Percentiles rank a stretch among this genome's conserved stretches.
Conservation (phyloP, 495 filamentous ascomycete species). For the Penicillium egyptiacum region DNA sequence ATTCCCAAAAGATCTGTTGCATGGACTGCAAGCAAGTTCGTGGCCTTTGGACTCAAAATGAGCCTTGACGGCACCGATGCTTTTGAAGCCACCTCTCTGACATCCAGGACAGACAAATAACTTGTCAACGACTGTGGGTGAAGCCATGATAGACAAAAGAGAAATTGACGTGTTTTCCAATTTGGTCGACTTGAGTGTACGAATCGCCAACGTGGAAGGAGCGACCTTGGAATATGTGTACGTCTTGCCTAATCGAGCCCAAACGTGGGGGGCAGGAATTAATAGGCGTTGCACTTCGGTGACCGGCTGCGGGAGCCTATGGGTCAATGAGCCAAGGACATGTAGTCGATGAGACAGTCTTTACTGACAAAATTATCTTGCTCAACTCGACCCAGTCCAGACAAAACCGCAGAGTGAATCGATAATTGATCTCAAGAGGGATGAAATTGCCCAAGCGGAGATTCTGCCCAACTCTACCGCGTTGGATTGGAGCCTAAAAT, state of each 20-base stretch:
- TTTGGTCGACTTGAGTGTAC: background rate
- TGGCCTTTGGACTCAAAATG: conserved; percentile 13
- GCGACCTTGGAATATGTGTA: background rate
- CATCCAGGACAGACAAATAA: conserved; percentile 12
- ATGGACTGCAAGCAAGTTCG: conserved; percentile 4
- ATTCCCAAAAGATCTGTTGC: conserved; percentile 1
- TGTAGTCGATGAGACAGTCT: background rate
- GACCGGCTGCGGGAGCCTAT: background rate
- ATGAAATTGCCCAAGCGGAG: background rate
- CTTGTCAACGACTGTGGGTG: background rate
- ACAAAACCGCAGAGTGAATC: background rate
- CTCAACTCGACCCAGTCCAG: background rate
- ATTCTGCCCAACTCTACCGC: background rate
- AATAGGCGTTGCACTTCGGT: background rate
- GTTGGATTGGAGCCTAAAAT: background rate
- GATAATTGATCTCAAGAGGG: conserved; percentile 1
- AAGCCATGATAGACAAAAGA: conserved; percentile 1
- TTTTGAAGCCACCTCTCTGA: conserved; percentile 9
- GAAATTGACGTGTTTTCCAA: background rate
- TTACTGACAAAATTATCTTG: background rate
- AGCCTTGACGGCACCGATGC: conserved; percentile 5
- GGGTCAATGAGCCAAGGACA: background rate
- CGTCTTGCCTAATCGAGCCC: background rate
- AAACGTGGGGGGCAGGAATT: background rate
- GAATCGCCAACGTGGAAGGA: background rate